phyloP scores from a whole-genome alignment of 1,284 basidiomycete genomes.

The Heterobasidion occidentale region DNA sequence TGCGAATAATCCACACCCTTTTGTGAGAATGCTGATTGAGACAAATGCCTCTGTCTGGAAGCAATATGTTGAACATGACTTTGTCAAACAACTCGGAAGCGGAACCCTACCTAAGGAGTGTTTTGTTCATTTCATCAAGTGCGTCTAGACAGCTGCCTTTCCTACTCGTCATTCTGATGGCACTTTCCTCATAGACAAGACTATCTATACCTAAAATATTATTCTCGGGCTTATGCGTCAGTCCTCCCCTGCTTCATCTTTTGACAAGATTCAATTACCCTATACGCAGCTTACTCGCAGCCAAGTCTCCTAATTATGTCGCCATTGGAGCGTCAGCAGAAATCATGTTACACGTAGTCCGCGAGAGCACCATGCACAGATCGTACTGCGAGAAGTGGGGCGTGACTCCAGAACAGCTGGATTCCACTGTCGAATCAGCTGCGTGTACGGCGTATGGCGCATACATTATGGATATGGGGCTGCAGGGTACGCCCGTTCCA shows the following conservation, averaged over 20 bases:
- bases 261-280: not conserved
- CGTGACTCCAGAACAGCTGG: conserved; percentile 52
- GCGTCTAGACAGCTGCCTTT: conserved; percentile 11
- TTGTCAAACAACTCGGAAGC: conserved; percentile 67
- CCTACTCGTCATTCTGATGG: not conserved
- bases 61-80: conserved; percentile 76
- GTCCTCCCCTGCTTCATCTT: conserved; percentile 11
- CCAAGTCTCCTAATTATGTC: conserved; percentile 64
- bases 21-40: conserved; percentile 61
- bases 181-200: conserved; percentile 48
- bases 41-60: conserved; percentile 57
- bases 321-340: conserved; percentile 60
- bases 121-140: conserved; percentile 88
- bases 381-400: conserved; percentile 67
- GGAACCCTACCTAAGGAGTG: conserved; percentile 59
- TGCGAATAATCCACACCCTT: conserved; percentile 55
- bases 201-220: conserved; percentile 73
- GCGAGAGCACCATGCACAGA: conserved; percentile 71
- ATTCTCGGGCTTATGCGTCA: conserved; percentile 67
- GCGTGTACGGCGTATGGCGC: conserved; percentile 81
- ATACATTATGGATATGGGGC: conserved; percentile 75
- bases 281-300: conserved; percentile 56
- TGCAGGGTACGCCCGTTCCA: conserved; percentile 40
- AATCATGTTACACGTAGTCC: conserved; percentile 58
- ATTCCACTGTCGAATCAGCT: conserved; percentile 53